Evolutionary conservation across 1,139 yeast species (phyloP).

Genomic region (Arxiozyma heterogenica): DNA sequence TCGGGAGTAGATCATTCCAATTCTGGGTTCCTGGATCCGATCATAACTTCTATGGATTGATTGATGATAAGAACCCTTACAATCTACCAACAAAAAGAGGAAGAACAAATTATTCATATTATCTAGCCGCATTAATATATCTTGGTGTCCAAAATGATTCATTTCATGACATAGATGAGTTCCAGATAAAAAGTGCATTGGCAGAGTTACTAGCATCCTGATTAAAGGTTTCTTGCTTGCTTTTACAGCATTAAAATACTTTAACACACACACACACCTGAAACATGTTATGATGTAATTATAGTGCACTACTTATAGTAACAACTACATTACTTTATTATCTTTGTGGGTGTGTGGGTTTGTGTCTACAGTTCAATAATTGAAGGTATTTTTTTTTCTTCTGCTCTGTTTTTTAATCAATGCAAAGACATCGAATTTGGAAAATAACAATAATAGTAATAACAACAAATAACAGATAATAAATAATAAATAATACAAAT

Average conservation of each 20-base stretch:
- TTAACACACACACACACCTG: neutral
- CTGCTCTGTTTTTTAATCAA: too few relatives aligned
- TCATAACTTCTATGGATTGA: conserved; percentile 64
- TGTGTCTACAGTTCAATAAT: neutral
- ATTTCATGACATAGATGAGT: neutral
- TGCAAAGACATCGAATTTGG: neutral
- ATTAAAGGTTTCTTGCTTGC: too few relatives aligned
- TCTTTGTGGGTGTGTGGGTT: neutral
- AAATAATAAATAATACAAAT: neutral
- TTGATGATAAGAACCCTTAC: conserved; percentile 32
- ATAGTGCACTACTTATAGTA: too few relatives aligned
- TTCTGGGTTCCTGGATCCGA: conserved; percentile 60
- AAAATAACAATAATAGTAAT: too few relatives aligned
- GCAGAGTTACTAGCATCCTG: neutral
- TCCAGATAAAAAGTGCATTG: neutral
- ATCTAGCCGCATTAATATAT: conserved; percentile 33
- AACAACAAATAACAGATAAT: neutral
- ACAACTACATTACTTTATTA: too few relatives aligned
- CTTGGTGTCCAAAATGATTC: neutral
- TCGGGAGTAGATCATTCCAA: conserved; percentile 51
- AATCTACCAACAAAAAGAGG: conserved; percentile 39
- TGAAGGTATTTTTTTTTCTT: neutral
- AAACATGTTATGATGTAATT: too few relatives aligned
- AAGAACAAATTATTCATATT: conserved; percentile 48
- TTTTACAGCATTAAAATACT: neutral